phyloP scores from a whole-genome alignment of 768 basidiomycete genomes.

The Panus rudis region DNA sequence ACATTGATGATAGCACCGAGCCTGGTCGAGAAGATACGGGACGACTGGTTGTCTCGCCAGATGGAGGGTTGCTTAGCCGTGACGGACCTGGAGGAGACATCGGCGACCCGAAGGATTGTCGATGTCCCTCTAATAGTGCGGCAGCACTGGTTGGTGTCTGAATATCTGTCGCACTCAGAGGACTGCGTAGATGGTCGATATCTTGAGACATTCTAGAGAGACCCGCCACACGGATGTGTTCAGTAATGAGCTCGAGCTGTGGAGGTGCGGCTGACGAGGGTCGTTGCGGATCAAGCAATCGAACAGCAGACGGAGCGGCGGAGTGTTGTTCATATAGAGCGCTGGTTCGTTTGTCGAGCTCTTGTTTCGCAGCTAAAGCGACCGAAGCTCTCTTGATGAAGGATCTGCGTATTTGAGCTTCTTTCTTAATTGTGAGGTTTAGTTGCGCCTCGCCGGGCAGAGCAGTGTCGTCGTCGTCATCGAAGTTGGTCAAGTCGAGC shows the following conservation, averaged over 20 bases:
- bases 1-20: conserved; percentile 11
- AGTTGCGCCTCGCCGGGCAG: conserved; percentile 52
- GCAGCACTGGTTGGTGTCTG: conserved; percentile 9
- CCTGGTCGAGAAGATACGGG: conserved; percentile 1
- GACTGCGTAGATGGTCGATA: background rate
- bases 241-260: background rate
- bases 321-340: background rate
- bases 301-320: conserved; percentile 2
- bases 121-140: conserved; percentile 2
- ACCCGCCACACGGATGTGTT: conserved; percentile 1
- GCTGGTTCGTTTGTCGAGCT: background rate
- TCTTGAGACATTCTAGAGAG: no score
- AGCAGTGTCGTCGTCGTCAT: conserved; percentile 60
- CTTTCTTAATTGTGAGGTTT: conserved; percentile 45
- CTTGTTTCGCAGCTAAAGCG: conserved; percentile 12
- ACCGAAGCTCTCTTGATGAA: conserved; percentile 28
- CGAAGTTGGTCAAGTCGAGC: conserved; percentile 69
- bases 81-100: background rate
- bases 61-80: background rate
- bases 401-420: conserved; percentile 53
- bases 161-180: background rate
- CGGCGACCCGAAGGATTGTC: no score
- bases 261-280: background rate
- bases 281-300: background rate
- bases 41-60: conserved; percentile 1